phyloP scores from a whole-genome alignment of 495 filamentous ascomycete species.

The Penicillium verhagenii region DNA sequence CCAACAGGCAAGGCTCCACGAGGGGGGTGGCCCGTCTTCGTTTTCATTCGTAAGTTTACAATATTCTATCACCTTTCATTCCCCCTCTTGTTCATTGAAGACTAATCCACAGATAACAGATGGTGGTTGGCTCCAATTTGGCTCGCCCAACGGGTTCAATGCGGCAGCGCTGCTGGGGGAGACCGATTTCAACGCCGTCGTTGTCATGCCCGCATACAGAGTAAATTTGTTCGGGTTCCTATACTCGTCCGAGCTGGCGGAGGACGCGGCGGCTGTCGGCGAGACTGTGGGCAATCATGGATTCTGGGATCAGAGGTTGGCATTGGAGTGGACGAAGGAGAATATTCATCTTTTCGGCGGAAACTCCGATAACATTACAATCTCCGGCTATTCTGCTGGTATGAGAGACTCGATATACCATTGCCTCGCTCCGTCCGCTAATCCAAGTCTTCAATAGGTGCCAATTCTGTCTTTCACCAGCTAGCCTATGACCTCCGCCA shows the following conservation, averaged over 20 bases:
- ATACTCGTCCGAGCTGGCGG: slow-evolving; percentile 49
- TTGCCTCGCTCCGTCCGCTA: neutral
- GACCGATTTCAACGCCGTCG: slow-evolving; percentile 50
- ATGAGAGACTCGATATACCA: neutral
- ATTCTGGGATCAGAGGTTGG: slow-evolving; percentile 64
- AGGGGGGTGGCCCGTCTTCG: slow-evolving; percentile 44
- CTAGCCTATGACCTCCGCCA: slow-evolving; percentile 54
- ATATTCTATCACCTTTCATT: neutral
- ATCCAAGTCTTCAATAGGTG: slow-evolving; percentile 36
- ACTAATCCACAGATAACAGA: slow-evolving; percentile 28
- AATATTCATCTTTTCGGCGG: slow-evolving; percentile 63
- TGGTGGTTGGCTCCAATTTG: slow-evolving; percentile 60
- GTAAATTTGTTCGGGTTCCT: slow-evolving; percentile 68
- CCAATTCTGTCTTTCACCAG: slow-evolving; percentile 63
- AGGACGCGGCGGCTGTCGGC: slow-evolving; percentile 47
- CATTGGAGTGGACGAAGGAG: slow-evolving; percentile 63
- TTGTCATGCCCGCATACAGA: slow-evolving; percentile 68
- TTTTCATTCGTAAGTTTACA: slow-evolving; percentile 41
- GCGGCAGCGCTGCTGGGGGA: slow-evolving; percentile 51
- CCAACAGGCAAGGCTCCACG: slow-evolving; percentile 34
- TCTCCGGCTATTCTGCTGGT: slow-evolving; percentile 64
- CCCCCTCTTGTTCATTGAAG: neutral
- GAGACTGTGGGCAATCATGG: slow-evolving; percentile 59
- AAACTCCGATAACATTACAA: slow-evolving; percentile 59
- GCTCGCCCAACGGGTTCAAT: slow-evolving; percentile 45